Conservation (phyloP, 768 basidiomycete genomes). For the Pleurotus citrinopileatus region DNA sequence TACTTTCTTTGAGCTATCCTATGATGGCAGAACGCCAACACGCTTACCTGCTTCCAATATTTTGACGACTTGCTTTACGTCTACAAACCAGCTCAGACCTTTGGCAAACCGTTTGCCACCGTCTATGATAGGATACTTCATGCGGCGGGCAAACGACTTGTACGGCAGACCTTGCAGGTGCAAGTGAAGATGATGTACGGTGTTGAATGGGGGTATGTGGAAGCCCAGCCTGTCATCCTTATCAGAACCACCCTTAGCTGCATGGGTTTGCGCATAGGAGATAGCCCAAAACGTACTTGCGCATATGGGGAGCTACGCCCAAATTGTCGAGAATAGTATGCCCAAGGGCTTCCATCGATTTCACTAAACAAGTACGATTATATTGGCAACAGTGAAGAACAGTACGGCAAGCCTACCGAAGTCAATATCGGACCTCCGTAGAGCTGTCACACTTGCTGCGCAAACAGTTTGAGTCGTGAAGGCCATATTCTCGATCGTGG, state of each 20-base stretch:
- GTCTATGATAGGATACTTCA: slow-evolving; percentile 47
- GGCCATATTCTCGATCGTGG: too few species aligned
- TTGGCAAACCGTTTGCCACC: slow-evolving; percentile 46
- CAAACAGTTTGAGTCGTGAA: slow-evolving; percentile 1
- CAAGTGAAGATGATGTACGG: slow-evolving; percentile 70
- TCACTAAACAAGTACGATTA: slow-evolving; percentile 28
- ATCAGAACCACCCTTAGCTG: slow-evolving; percentile 17
- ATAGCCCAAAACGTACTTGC: slow-evolving; percentile 38
- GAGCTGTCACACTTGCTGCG: slow-evolving; percentile 56
- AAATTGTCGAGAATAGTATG: slow-evolving; percentile 46
- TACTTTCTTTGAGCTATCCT: not conserved
- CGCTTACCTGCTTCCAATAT: slow-evolving; percentile 54
- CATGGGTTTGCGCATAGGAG: slow-evolving; percentile 26
- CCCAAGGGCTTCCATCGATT: slow-evolving; percentile 49
- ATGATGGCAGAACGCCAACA: slow-evolving; percentile 52
- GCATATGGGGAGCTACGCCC: slow-evolving; percentile 35
- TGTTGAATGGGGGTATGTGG: slow-evolving; percentile 78
- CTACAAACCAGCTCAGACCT: slow-evolving; percentile 72
- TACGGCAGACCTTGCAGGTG: slow-evolving; percentile 74
- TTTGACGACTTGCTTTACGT: slow-evolving; percentile 54
- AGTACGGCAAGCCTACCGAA: slow-evolving; percentile 37
- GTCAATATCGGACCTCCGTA: slow-evolving; percentile 40
- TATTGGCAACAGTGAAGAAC: not conserved
- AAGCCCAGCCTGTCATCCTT: slow-evolving; percentile 61
- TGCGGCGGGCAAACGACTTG: slow-evolving; percentile 29